Percentiles rank a stretch among this genome's conserved stretches.
These are phyloP conservation scores for Gillenia trifoliata DNA, from an alignment of 306 rosid genomes.

Conservation along the genomic window DNA sequence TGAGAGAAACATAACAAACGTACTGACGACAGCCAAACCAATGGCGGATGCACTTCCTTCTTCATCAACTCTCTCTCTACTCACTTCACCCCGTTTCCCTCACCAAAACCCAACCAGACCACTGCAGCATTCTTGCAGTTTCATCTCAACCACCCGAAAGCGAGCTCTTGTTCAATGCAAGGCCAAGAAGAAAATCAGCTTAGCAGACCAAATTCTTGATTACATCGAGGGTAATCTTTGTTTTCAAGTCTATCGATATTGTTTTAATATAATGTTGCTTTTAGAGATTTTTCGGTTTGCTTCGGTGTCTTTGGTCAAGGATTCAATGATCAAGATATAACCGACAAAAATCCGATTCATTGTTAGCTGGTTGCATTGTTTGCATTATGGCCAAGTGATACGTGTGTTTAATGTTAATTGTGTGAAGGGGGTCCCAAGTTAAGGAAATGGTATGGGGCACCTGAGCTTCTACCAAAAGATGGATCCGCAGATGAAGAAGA, in stretches of 20 bases:
- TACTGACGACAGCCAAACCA: conserved; percentile 7
- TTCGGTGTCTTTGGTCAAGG: too few species aligned
- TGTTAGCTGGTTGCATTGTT: neutral
- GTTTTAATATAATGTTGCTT: neutral
- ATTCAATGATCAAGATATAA: too few species aligned
- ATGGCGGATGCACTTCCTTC: conserved; percentile 52
- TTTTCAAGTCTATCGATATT: neutral
- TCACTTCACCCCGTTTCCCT: conserved; percentile 13
- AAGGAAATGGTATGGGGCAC: conserved; percentile 95
- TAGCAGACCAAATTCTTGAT: conserved; percentile 86
- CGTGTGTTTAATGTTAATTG: neutral
- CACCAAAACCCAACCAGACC: conserved; percentile 26
- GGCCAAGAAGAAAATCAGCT: conserved; percentile 75
- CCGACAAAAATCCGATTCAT: neutral
- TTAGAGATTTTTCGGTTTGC: neutral
- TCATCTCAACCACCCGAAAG: conserved; percentile 20
- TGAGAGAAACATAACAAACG: neutral
- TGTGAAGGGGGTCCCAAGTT: conserved; percentile 80
- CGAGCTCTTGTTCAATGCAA: conserved; percentile 33
- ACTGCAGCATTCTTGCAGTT: conserved; percentile 15
- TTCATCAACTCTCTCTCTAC: conserved; percentile 27
- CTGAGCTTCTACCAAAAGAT: conserved; percentile 67
- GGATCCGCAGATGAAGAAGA: conserved; percentile 44
- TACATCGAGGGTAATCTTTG: conserved; percentile 70
- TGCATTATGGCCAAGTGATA: neutral